These are phyloP conservation scores for Tulasnella sp. DNA, from an alignment of 768 basidiomycete genomes.

Conservation along the genomic window DNA sequence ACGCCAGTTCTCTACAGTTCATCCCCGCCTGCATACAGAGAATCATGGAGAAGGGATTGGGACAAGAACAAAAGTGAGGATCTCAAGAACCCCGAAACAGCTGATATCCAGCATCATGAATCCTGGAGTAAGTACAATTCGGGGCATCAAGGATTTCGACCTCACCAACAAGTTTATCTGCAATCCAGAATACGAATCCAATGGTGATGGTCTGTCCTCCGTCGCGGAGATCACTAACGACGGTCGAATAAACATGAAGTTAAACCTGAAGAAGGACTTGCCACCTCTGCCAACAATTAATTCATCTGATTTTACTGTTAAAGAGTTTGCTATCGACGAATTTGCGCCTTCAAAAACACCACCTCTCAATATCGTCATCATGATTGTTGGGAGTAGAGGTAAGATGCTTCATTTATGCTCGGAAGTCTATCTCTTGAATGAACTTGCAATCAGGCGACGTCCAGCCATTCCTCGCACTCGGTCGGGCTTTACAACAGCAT, in stretches of 20 bases:
- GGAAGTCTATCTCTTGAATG: neutral
- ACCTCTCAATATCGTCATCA: constrained; percentile 44
- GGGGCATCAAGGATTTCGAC: too few species aligned
- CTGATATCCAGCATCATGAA: too few species aligned
- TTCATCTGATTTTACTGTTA: constrained; percentile 31
- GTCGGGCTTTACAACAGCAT: constrained; percentile 34
- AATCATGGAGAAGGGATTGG: too few species aligned
- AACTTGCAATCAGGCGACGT: constrained; percentile 41
- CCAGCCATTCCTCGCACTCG: constrained; percentile 51
- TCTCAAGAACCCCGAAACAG: too few species aligned
- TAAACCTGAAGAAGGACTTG: constrained; percentile 37
- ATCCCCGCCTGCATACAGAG: too few species aligned
- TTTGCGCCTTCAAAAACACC: constrained; percentile 15
- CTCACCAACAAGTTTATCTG: too few species aligned
- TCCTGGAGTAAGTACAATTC: too few species aligned
- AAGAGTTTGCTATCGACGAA: constrained; percentile 38
- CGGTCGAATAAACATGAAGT: constrained; percentile 35
- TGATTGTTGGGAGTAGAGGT: constrained; percentile 57
- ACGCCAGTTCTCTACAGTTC: too few species aligned
- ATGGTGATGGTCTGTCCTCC: constrained; percentile 34
- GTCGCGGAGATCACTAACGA: constrained; percentile 32
- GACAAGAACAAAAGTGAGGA: too few species aligned
- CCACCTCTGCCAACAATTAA: constrained; percentile 40
- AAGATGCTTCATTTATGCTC: constrained; percentile 16
- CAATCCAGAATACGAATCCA: constrained; percentile 30